Evolutionary conservation across 768 basidiomycete species (phyloP), one percentile per base, ranked within the genome.

Genomic region (Leccinellum rugosiceps): DNA sequence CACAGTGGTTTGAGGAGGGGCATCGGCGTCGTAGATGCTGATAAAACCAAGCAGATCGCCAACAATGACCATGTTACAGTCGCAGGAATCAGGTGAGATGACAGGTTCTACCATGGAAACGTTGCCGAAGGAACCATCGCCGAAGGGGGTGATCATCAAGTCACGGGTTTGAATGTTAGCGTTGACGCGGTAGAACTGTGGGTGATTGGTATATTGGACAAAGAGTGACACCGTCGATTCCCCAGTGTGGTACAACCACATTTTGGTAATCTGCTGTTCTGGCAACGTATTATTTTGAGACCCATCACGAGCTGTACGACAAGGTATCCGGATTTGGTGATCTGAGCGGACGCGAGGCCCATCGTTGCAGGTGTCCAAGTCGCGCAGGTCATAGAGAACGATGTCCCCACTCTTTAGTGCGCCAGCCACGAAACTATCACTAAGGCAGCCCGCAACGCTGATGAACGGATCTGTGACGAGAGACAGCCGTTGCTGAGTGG

Each of bases 31-130:
- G 63, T 86, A 90, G 4, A 90, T 71, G 55, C 77, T 82, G 45
- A 91, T 70, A 43, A 76, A 83, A 1, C 90, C 90, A 25, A 88
- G 74, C 23, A 75, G 72, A 65, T 92, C 87, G 2, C 91, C 90
- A 2, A 74, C 75, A 9, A 91, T 63, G 31, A 91, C 69, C 65
- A 89, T 82, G 64, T 76, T 80, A 11, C 66, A 63, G 51, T 80
- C 76, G n/a, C 58, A 44, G 21, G 77, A 68, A 17, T 43, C 19
- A 1, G 49, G 3, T 60, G 86, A 84, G 50, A 78, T 77, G 15
- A 74, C 61, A 3, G 85, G 81, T 13, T 72, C 68, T 9, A 89
- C 28, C 34, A 70, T 66, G 7, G 81, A 81, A n/a, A 88, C 75
- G 11, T 74, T 64, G 4, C 83, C 83, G 32, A 81, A 78, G 3